phyloP scores from a whole-genome alignment of 768 basidiomycete species.

The Russula sp. region DNA sequence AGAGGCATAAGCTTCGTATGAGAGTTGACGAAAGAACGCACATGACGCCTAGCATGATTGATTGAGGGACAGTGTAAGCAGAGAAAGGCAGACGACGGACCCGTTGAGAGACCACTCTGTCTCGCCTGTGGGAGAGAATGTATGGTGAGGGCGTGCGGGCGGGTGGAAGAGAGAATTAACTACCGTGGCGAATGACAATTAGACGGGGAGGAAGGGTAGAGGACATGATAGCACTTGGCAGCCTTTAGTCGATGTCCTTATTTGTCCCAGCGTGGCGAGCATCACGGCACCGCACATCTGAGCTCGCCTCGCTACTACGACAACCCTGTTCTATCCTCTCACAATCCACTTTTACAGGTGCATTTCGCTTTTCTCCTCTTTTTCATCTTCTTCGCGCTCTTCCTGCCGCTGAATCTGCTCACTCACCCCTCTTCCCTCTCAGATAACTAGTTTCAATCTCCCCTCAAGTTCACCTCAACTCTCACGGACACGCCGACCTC shows the following conservation, averaged over 20 bases:
- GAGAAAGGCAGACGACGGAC: slow-evolving; percentile 40
- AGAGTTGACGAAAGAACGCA: slow-evolving; percentile 36
- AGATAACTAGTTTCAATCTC: slow-evolving; percentile 6
- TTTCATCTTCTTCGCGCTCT: background rate
- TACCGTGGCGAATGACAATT: slow-evolving; percentile 54
- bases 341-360: slow-evolving; percentile 3
- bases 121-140: slow-evolving; percentile 54
- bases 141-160: background rate
- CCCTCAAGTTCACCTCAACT: slow-evolving; percentile 17
- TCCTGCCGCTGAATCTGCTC: slow-evolving; percentile 5
- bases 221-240: background rate
- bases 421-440: background rate
- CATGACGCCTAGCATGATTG: slow-evolving; percentile 52
- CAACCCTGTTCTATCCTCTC: background rate
- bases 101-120: slow-evolving; percentile 94
- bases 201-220: slow-evolving; percentile 46
- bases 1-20: slow-evolving; percentile 16
- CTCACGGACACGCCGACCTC: slow-evolving; percentile 8
- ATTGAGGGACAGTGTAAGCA: slow-evolving; percentile 15
- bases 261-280: slow-evolving; percentile 28
- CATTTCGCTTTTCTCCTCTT: background rate
- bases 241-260: slow-evolving; percentile 13
- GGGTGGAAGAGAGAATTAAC: background rate
- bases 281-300: slow-evolving; percentile 12
- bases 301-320: slow-evolving; percentile 19